Conservation (phyloP, 129 eudicot genomes). For the Centella asiatica region DNA sequence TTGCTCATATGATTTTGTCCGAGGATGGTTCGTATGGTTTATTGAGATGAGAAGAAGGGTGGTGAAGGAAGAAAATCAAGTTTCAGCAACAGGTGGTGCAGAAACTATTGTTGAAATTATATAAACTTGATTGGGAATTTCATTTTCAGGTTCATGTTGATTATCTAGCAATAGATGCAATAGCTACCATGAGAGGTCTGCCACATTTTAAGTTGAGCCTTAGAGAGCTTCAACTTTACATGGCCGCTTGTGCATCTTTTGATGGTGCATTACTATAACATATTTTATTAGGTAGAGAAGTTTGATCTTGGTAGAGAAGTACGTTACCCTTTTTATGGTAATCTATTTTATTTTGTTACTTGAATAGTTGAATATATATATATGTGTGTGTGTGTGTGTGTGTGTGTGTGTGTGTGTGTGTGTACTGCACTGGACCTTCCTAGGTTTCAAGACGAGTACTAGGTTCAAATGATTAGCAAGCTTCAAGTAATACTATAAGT, state of each 20-base stretch:
- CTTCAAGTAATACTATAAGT: not conserved
- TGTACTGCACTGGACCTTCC: too few relatives aligned
- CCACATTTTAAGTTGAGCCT: not conserved
- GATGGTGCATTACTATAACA: slow-evolving; percentile 15
- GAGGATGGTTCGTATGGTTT: slow-evolving; percentile 46
- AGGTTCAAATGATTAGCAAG: not conserved
- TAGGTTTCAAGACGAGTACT: too few relatives aligned
- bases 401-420: too few relatives aligned
- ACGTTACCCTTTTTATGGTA: not conserved
- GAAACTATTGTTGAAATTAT: slow-evolving; percentile 35
- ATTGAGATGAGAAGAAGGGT: slow-evolving; percentile 49
- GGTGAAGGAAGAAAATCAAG: slow-evolving; percentile 65
- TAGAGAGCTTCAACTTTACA: slow-evolving; percentile 15
- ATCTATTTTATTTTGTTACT: too few relatives aligned
- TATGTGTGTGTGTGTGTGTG: too few relatives aligned
- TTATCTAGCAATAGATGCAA: slow-evolving; percentile 37
- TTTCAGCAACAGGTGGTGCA: slow-evolving; percentile 40
- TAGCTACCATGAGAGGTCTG: slow-evolving; percentile 46
- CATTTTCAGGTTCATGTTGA: not conserved
- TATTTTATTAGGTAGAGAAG: not conserved
- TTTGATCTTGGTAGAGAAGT: not conserved
- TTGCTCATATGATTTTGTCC: slow-evolving; percentile 35
- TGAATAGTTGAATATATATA: too few relatives aligned
- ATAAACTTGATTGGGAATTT: not conserved
- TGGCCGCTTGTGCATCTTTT: slow-evolving; percentile 67